These are phyloP conservation scores for Fereydounia khargensis DNA, from an alignment of 1,284 basidiomycete species.

Conservation along the genomic window DNA sequence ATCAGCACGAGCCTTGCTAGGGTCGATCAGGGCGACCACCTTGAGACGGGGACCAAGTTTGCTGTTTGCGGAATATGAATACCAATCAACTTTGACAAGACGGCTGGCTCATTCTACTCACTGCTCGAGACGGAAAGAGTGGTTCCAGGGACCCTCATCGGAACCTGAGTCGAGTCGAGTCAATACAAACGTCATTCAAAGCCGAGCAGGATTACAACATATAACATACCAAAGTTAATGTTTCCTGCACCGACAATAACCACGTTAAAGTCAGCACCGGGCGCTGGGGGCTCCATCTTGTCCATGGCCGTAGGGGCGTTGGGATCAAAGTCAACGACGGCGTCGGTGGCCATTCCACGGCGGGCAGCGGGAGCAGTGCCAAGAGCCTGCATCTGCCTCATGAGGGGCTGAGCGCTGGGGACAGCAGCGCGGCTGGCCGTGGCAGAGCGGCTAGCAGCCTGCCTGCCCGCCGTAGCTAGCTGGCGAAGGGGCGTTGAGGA, in stretches of 20 bases:
- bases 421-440: conserved; percentile 5
- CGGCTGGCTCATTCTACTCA: too few species aligned
- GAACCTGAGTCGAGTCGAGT: conserved; percentile 23
- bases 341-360: conserved; percentile 9
- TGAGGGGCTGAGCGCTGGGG: conserved; percentile 6
- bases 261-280: conserved; percentile 55
- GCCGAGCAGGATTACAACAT: neutral
- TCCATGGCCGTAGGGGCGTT: conserved; percentile 51
- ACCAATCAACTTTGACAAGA: too few species aligned
- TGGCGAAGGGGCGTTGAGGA: conserved; percentile 26
- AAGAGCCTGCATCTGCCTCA: conserved; percentile 8
- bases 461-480: conserved; percentile 6
- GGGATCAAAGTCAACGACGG: conserved; percentile 41
- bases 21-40: conserved; percentile 91
- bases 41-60: conserved; percentile 96
- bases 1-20: conserved; percentile 76
- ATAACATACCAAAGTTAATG: conserved; percentile 41
- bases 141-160: conserved; percentile 57
- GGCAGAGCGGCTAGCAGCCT: conserved; percentile 1
- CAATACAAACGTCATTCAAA: neutral
- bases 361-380: conserved; percentile 6
- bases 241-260: conserved; percentile 55
- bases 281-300: conserved; percentile 53
- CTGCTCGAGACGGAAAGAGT: conserved; percentile 55
- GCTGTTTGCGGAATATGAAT: conserved; percentile 60